Percentiles rank a stretch among this genome's conserved stretches.
Evolutionary conservation across 768 basidiomycete species (phyloP).

Genomic region (Lepiota venenata): DNA sequence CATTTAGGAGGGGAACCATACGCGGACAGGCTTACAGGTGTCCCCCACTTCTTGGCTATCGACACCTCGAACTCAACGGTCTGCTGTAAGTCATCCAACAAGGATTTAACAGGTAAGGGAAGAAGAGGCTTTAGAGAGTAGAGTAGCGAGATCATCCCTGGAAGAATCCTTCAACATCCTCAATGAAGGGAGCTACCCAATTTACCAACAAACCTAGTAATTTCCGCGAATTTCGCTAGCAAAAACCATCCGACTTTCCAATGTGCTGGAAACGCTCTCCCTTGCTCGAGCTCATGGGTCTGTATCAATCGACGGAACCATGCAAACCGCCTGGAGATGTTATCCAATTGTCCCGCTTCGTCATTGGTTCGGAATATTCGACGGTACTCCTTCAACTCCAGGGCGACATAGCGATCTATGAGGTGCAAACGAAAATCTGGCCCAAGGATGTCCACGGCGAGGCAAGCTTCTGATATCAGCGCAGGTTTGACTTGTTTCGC

Average conservation of each 20-base stretch:
- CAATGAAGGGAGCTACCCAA: background rate
- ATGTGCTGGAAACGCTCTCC: constrained; percentile 73
- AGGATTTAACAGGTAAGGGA: constrained; percentile 69
- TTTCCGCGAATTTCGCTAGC: constrained; percentile 83
- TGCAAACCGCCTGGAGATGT: constrained; percentile 86
- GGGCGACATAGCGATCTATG: constrained; percentile 83
- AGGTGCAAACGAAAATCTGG: constrained; percentile 77
- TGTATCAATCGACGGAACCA: constrained; percentile 90
- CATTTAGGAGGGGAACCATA: background rate
- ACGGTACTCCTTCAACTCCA: constrained; percentile 93
- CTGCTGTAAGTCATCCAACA: constrained; percentile 85
- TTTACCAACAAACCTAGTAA: constrained; percentile 64
- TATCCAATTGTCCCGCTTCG: constrained; percentile 96
- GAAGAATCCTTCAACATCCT: background rate
- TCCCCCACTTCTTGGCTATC: constrained; percentile 80
- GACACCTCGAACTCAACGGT: constrained; percentile 85
- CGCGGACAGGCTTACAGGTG: constrained; percentile 44
- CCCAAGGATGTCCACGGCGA: constrained; percentile 88
- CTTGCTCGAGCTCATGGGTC: constrained; percentile 85
- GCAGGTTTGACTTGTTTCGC: constrained; percentile 61
- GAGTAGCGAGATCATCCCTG: constrained; percentile 80
- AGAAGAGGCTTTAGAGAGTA: constrained; percentile 76
- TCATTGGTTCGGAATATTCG: constrained; percentile 92
- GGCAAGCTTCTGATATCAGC: constrained; percentile 77
- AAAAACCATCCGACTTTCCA: constrained; percentile 88